phyloP scores from a whole-genome alignment of 805 yeast species.

The Hanseniaspora meyeri region DNA sequence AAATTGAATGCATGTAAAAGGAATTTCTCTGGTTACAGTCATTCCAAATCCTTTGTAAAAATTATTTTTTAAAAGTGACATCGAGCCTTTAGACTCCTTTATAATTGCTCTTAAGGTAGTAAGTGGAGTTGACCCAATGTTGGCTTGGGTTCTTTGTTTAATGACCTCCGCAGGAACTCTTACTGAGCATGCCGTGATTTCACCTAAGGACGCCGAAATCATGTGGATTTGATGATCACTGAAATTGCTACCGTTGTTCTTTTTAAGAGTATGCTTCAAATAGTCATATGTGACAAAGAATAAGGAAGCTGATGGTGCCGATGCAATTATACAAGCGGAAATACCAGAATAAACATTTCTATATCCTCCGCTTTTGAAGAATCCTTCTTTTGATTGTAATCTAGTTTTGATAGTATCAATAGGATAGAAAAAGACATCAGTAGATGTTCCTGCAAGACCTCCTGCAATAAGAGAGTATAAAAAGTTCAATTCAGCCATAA shows the following conservation, averaged over 20 bases:
- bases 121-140: constrained; percentile 39
- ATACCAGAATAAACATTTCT: constrained; percentile 80
- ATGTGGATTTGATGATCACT: constrained; percentile 50
- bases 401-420: constrained; percentile 91
- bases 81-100: constrained; percentile 61
- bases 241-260: constrained; percentile 18
- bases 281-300: constrained; percentile 78
- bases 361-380: constrained; percentile 87
- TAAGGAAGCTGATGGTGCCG: constrained; percentile 78
- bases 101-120: constrained; percentile 55
- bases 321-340: constrained; percentile 86
- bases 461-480: constrained; percentile 46
- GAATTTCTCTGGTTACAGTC: constrained; percentile 89
- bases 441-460: constrained; percentile 91
- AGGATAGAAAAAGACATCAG: constrained; percentile 90
- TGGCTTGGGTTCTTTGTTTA: constrained; percentile 86
- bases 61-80: constrained; percentile 45
- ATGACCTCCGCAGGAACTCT: constrained; percentile 95
- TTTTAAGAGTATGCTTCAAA: constrained; percentile 37
- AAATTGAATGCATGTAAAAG: constrained; percentile 90
- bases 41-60: constrained; percentile 88
- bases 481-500: constrained; percentile 15
- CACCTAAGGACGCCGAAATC: constrained; percentile 82
- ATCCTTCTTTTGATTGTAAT: constrained; percentile 90
- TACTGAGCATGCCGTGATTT: constrained; percentile 81